Conservation (phyloP, 139 green algal genomes). For the Zygnema cylindricum region DNA sequence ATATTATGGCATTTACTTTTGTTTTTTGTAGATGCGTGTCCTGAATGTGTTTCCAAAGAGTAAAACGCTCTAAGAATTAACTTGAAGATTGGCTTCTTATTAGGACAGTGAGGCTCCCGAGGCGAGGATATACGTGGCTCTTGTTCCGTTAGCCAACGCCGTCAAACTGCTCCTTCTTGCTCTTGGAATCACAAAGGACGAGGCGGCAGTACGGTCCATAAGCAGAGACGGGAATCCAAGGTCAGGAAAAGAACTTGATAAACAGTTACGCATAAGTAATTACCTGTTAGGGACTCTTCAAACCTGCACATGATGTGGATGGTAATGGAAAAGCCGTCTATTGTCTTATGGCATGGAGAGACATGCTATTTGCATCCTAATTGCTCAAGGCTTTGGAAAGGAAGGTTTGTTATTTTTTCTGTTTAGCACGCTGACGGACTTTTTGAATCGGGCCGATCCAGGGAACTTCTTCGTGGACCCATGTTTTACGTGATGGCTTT, state of each 20-base stretch:
- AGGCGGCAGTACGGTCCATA: slow-evolving; percentile 77
- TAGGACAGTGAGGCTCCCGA: slow-evolving; percentile 66
- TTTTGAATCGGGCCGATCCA: not conserved
- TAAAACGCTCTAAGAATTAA: no score
- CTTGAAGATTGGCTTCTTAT: no score
- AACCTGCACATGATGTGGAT: no score
- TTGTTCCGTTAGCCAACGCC: slow-evolving; percentile 77
- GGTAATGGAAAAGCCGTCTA: no score
- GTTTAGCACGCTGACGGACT: no score
- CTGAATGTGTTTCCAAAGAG: no score
- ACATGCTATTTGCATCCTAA: no score
- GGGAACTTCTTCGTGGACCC: slow-evolving; percentile 73
- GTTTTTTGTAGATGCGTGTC: not conserved
- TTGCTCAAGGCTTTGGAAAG: no score
- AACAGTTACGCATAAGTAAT: no score
- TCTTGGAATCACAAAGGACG: slow-evolving; percentile 70
- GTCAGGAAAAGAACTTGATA: slow-evolving; percentile 60
- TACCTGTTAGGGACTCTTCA: no score
- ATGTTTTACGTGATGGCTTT: slow-evolving; percentile 88
- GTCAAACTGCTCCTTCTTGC: slow-evolving; percentile 73
- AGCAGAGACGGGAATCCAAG: slow-evolving; percentile 72
- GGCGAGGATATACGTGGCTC: slow-evolving; percentile 70
- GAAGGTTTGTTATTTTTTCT: slow-evolving; percentile 18
- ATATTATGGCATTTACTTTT: no score
- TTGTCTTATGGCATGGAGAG: no score